Evolutionary conservation across 495 filamentous ascomycete genomes (phyloP).

Genomic region (Podospora pseudopauciseta): DNA sequence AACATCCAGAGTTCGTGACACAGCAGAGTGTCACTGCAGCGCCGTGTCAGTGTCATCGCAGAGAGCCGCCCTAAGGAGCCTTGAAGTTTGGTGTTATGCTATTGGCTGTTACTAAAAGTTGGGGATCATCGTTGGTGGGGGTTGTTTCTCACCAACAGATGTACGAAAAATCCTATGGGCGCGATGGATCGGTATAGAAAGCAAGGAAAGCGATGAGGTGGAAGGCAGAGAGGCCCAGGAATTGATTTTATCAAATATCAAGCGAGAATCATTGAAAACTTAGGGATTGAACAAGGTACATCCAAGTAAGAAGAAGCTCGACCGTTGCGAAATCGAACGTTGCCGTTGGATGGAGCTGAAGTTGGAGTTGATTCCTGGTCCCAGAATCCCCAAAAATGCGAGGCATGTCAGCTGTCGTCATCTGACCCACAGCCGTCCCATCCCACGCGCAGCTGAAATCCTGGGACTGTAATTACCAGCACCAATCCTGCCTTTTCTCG

Average conservation of each 20-base stretch:
- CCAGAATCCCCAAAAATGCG: background rate
- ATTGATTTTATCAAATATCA: no score
- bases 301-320: background rate
- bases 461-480: background rate
- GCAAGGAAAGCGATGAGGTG: no score
- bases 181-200: no score
- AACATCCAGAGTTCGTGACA: background rate
- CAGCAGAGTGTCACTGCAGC: background rate
- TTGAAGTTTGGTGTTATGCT: background rate
- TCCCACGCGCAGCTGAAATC: background rate
- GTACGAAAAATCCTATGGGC: no score
- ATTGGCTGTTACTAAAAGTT: background rate
- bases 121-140: background rate
- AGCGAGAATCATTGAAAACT: background rate
- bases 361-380: background rate
- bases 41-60: background rate
- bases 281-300: background rate
- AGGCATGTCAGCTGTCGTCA: conserved; percentile 2
- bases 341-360: background rate
- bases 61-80: background rate
- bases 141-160: background rate
- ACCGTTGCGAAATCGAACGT: background rate
- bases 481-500: background rate
- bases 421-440: background rate
- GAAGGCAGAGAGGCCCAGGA: no score